Conservation (phyloP, 345 rosid genomes). For the Pistacia integerrima region DNA sequence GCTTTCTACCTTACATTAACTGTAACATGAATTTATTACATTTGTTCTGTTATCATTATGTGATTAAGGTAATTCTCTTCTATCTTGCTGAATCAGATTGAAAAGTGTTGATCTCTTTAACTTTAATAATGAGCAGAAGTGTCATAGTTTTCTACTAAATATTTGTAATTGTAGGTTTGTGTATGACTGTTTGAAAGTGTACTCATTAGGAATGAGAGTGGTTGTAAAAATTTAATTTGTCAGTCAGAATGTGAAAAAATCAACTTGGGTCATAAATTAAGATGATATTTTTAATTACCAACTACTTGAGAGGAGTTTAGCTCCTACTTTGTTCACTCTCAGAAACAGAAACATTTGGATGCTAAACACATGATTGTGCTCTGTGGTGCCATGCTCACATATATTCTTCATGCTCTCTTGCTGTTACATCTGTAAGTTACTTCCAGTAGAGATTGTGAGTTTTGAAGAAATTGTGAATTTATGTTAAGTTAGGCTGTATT, state of each 20-base stretch:
- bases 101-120: background rate
- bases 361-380: background rate
- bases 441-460: background rate
- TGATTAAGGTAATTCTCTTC: background rate
- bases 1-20: conserved; percentile 4
- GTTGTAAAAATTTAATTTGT: background rate
- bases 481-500: background rate
- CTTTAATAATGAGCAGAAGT: background rate
- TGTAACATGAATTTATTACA: background rate
- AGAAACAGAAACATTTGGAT: background rate
- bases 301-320: background rate
- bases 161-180: background rate
- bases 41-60: background rate
- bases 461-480: background rate
- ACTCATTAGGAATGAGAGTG: background rate
- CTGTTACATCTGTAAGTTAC: background rate
- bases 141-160: background rate
- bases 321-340: background rate
- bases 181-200: background rate
- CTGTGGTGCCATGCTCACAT: background rate
- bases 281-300: background rate
- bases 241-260: background rate
- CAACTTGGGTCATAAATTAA: background rate
- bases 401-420: background rate
- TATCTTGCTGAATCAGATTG: conserved; percentile 2